These are phyloP conservation scores for Cryptococcus sp. DNA, from an alignment of 1,284 basidiomycete genomes.

Conservation along the genomic window DNA sequence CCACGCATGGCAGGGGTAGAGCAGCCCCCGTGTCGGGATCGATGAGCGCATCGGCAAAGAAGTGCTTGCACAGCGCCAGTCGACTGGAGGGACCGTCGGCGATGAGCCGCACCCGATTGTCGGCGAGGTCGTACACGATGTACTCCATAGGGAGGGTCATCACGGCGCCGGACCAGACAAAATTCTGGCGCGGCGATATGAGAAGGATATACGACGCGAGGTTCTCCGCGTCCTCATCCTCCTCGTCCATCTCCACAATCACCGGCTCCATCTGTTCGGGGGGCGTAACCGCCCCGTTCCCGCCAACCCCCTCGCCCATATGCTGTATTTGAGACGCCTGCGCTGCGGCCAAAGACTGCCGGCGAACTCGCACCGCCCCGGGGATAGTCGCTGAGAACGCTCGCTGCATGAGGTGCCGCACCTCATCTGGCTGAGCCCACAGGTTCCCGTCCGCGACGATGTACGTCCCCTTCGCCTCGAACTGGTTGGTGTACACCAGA, in stretches of 20 bases:
- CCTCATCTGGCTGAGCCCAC: slow-evolving; percentile 73
- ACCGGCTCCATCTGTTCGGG: slow-evolving; percentile 52
- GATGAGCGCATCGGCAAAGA: slow-evolving; percentile 66
- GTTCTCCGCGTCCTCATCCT: slow-evolving; percentile 50
- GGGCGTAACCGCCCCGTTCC: slow-evolving; percentile 51
- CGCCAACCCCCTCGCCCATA: slow-evolving; percentile 24
- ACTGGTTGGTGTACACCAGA: slow-evolving; percentile 85
- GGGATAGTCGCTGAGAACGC: slow-evolving; percentile 60
- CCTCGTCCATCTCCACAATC: slow-evolving; percentile 45
- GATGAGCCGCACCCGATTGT: slow-evolving; percentile 76
- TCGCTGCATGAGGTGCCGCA: slow-evolving; percentile 76
- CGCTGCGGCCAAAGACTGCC: background rate
- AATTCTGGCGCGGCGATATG: slow-evolving; percentile 78
- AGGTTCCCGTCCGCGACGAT: slow-evolving; percentile 83
- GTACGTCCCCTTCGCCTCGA: slow-evolving; percentile 91
- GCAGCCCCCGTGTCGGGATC: slow-evolving; percentile 39
- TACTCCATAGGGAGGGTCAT: slow-evolving; percentile 66
- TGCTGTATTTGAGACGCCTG: slow-evolving; percentile 30
- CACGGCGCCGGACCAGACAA: slow-evolving; percentile 86
- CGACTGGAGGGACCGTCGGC: slow-evolving; percentile 81
- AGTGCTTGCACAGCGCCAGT: slow-evolving; percentile 72
- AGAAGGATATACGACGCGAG: slow-evolving; percentile 71
- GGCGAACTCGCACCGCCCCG: slow-evolving; percentile 12
- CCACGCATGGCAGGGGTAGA: slow-evolving; percentile 57
- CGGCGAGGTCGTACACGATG: slow-evolving; percentile 73